Conservation (phyloP, 2,329 filamentous ascomycete genomes). For the Paradendryphiella salina region DNA sequence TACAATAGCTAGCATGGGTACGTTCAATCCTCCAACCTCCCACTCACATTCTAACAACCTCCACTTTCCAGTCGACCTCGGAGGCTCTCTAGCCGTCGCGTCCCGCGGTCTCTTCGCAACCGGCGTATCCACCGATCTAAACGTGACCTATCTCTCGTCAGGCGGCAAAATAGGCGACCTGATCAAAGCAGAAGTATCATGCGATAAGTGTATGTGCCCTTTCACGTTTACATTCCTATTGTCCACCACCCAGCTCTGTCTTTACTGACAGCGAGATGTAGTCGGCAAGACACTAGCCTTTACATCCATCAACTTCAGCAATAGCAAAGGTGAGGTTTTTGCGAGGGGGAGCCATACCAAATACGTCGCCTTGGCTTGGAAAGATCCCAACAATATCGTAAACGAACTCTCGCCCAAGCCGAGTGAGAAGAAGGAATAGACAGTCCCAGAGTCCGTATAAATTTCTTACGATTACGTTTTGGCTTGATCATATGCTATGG, state of each 20-base stretch:
- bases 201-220: constrained; percentile 68
- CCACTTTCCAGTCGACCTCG: constrained; percentile 59
- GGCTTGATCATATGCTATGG: background rate
- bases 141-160: constrained; percentile 66
- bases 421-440: constrained; percentile 28
- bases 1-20: constrained; percentile 72
- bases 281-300: constrained; percentile 68
- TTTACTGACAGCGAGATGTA: constrained; percentile 28
- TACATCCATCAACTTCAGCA: constrained; percentile 64
- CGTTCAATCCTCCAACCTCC: background rate
- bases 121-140: constrained; percentile 68
- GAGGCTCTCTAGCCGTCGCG: constrained; percentile 67
- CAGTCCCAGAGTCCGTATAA: background rate
- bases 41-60: background rate
- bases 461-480: background rate
- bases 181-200: constrained; percentile 63
- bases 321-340: constrained; percentile 62
- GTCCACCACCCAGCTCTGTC: no score
- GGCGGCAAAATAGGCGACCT: constrained; percentile 66
- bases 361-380: constrained; percentile 64
- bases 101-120: constrained; percentile 67
- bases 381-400: constrained; percentile 64
- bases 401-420: constrained; percentile 56
- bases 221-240: no score
- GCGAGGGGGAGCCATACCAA: constrained; percentile 71